phyloP scores from a whole-genome alignment of 805 yeast genomes.

The Candida andamanensis region DNA sequence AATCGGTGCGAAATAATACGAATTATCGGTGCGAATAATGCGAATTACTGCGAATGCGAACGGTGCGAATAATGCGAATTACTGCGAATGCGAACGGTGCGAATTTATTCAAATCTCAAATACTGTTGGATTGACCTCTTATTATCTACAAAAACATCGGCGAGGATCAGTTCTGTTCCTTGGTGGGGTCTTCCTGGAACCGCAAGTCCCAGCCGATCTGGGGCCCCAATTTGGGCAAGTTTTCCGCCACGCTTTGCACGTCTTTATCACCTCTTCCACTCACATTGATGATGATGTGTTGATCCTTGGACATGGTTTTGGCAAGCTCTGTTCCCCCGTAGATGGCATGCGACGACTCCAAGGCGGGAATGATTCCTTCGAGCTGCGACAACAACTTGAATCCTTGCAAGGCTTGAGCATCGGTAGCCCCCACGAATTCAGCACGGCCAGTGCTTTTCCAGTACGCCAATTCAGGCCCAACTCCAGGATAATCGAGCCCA shows the following conservation, averaged over 20 bases:
- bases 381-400: constrained; percentile 83
- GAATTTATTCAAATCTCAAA: too few relatives aligned
- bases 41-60: too few relatives aligned
- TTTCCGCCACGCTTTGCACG: constrained; percentile 95
- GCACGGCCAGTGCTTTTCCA: constrained; percentile 97
- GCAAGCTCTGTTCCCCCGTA: constrained; percentile 89
- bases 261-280: constrained; percentile 99
- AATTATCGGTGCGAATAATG: too few relatives aligned
- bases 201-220: constrained; percentile 94
- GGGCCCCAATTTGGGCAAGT: constrained; percentile 84
- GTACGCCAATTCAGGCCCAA: constrained; percentile 94
- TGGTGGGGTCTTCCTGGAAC: constrained; percentile 55
- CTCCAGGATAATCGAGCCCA: constrained; percentile 98
- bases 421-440: constrained; percentile 84
- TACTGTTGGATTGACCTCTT: too few relatives aligned
- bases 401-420: constrained; percentile 91
- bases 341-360: constrained; percentile 96
- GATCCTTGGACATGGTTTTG: constrained; percentile 67
- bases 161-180: too few relatives aligned
- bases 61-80: too few relatives aligned
- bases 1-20: too few relatives aligned
- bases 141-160: too few relatives aligned
- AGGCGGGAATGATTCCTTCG: constrained; percentile 98
- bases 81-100: too few relatives aligned
- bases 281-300: constrained; percentile 80